Evolutionary conservation across 805 yeast species (phyloP).

Genomic region (Saccharomycopsis schoenii): DNA sequence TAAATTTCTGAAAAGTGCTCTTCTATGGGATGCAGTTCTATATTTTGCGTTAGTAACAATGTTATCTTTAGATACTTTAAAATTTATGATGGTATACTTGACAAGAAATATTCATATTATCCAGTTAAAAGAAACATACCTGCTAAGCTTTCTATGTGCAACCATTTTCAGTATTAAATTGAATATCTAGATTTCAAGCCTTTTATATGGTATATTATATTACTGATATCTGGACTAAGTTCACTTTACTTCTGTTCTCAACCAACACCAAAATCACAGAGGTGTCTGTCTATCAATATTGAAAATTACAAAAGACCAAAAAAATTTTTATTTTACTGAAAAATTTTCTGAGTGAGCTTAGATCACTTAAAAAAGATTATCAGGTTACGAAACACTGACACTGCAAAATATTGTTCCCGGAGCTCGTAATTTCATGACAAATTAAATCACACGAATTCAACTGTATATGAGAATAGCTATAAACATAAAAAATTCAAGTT

Average conservation of each 20-base stretch:
- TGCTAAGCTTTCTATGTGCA: constrained; percentile 15
- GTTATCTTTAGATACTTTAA: too few species aligned
- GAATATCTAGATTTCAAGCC: background rate
- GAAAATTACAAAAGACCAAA: background rate
- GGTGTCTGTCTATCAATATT: background rate
- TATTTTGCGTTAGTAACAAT: constrained; percentile 17
- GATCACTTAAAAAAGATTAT: background rate
- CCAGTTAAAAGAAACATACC: background rate
- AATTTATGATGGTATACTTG: too few species aligned
- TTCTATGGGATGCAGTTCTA: constrained; percentile 41
- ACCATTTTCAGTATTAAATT: background rate
- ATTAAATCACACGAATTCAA: background rate
- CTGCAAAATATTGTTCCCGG: too few species aligned
- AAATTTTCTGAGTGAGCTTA: background rate
- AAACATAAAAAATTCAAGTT: background rate
- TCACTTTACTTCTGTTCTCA: too few species aligned
- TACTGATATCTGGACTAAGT: background rate
- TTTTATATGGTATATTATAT: background rate
- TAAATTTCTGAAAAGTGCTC: constrained; percentile 51
- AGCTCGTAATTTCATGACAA: background rate
- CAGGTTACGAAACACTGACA: background rate
- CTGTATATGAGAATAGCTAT: background rate
- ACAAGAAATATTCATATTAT: too few species aligned
- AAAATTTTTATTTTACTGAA: background rate
- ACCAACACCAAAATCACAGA: too few species aligned